Base-by-base conservation (phyloP, 208 protist genomes). In the Crithidia brevicula region DNA sequence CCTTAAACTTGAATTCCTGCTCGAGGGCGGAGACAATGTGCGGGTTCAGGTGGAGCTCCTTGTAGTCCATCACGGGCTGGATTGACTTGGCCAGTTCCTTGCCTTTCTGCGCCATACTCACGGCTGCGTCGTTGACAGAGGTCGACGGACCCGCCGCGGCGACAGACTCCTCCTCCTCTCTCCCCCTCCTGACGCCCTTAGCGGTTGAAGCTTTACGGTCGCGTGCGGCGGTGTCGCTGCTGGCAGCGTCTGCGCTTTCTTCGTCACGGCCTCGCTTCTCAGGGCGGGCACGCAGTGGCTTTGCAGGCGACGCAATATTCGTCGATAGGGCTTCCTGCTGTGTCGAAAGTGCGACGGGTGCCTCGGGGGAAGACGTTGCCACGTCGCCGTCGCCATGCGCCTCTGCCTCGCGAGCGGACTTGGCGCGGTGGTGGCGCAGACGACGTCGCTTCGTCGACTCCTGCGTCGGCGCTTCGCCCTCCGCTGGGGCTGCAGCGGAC, bases 1-100 rank as follows among this genome's bases (percentile, higher is more conserved):
- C 63, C 34, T 77, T 76, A 86, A 99, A 99, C 77, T 94, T 84
- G 76, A 98, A 97, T 43, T 98, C 89, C 23, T 81, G 75, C 67
- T 95, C 82, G 20, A 98, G 65, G 2, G 92, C 81, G 2, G 77
- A 75, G 23, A 95, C 82, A 49, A 94, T 77, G 72, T 95, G 86
- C 1, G 87, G 88, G 67, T 97, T 96, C 11, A 97, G 75, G n/a
- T 85, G 89, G 20, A 97, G 81, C 60, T 79, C 75, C 53, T 83
- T 86, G 76, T 95, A 97, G 71, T 97, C 86, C 11, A 79, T 89
- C 16, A 91, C 86, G 34, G 70, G 62, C 0, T 83, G 68, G 36
- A 86, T 70, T 28, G 81, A 76, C 23, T 86, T 76, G 10, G 62
- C 54, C 1, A 79, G 59, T 46, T 82, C 63, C 54, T 74, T 63